These are phyloP conservation scores for Trichoderma polysporum DNA, from an alignment of 2,329 filamentous ascomycete species.

Conservation along the genomic window DNA sequence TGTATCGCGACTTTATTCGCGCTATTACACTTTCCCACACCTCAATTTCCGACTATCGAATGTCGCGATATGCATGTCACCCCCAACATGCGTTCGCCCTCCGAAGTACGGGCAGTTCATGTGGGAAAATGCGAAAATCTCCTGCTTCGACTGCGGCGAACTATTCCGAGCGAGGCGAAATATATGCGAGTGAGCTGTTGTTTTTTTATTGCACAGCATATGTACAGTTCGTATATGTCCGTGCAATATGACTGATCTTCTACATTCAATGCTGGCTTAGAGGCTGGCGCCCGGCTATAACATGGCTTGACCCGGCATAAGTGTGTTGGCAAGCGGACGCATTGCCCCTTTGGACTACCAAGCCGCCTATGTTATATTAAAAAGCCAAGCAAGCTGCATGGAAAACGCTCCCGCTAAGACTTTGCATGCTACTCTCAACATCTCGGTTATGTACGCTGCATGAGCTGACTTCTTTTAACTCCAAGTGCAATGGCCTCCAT, in stretches of 20 bases:
- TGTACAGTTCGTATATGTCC: conserved; percentile 5
- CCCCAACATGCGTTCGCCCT: conserved; percentile 5
- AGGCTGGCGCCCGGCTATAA: conserved; percentile 9
- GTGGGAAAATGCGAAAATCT: not conserved
- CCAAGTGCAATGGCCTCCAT: conserved; percentile 28
- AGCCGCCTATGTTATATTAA: not conserved
- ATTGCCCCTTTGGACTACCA: conserved; percentile 15
- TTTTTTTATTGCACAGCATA: conserved; percentile 17
- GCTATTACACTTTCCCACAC: not conserved
- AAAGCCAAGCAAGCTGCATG: conserved; percentile 7
- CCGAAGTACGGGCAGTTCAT: not conserved
- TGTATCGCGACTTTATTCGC: not conserved
- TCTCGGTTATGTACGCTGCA: conserved; percentile 18
- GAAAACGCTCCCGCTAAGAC: not conserved
- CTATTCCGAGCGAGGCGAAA: conserved; percentile 3
- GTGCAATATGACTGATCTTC: conserved; percentile 22
- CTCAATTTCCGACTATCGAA: conserved; percentile 6
- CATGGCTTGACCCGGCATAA: conserved; percentile 17
- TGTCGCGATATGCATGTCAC: conserved; percentile 17
- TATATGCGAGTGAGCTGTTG: not conserved
- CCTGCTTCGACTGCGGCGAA: not conserved
- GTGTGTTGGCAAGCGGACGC: conserved; percentile 19
- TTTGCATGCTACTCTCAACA: conserved; percentile 10
- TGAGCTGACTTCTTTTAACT: conserved; percentile 3
- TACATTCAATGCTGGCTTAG: not conserved